Conservation (phyloP, 495 filamentous ascomycete species). For the Daldinia loculata region DNA sequence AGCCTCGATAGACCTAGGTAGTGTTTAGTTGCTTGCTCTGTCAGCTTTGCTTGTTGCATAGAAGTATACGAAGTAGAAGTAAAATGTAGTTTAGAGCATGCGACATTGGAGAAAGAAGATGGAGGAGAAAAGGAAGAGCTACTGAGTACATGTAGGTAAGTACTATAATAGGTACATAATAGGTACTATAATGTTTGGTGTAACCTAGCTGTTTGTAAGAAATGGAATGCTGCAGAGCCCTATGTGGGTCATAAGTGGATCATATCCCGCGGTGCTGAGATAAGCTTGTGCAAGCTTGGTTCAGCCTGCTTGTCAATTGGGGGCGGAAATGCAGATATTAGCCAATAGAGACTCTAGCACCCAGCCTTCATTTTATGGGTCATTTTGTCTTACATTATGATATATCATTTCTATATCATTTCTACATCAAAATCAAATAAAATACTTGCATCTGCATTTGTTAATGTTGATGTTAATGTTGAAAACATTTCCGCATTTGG, state of each 20-base stretch:
- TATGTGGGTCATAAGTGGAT: neutral
- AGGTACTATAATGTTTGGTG: too few species aligned
- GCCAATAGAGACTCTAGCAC: slow-evolving; percentile 1
- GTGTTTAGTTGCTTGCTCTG: neutral
- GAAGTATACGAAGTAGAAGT: neutral
- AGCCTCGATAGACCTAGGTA: neutral
- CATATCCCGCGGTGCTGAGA: neutral
- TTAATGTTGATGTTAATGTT: neutral
- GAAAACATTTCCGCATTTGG: neutral
- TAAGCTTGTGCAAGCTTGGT: neutral
- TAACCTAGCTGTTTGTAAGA: neutral
- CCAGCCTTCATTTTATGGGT: slow-evolving; percentile 18
- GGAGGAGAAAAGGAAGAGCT: too few species aligned
- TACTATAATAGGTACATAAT: too few species aligned
- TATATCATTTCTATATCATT: neutral
- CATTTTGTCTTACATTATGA: neutral
- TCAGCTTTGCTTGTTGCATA: neutral
- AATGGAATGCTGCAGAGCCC: neutral
- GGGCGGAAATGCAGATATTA: slow-evolving; percentile 7
- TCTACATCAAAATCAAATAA: neutral
- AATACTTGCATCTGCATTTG: neutral
- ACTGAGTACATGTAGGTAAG: too few species aligned
- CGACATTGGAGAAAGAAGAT: too few species aligned
- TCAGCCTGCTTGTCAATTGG: slow-evolving; percentile 11
- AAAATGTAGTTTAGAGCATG: too few species aligned